Evolutionary conservation across 345 rosid genomes (phyloP).

Genomic region (Dimocarpus longan): DNA sequence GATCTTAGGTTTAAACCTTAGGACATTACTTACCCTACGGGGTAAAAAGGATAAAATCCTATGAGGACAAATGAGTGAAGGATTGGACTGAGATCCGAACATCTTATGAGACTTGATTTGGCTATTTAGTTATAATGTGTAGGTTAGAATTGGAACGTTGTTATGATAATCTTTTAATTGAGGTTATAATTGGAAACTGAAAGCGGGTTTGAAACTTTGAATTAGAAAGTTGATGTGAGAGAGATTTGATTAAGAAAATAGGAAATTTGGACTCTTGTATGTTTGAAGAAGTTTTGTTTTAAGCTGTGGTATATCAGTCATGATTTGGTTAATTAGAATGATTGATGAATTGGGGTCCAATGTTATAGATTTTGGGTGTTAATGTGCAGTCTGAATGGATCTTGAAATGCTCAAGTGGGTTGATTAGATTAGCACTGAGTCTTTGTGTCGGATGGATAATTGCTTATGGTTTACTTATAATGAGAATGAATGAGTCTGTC

Average conservation of each 20-base stretch:
- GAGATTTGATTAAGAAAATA: neutral
- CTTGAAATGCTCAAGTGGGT: conserved; percentile 3
- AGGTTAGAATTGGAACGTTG: too few species aligned
- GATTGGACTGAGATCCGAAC: too few species aligned
- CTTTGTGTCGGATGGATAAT: neutral
- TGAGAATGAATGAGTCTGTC: neutral
- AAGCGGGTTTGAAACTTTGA: neutral
- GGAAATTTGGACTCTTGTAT: neutral
- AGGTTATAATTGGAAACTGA: too few species aligned
- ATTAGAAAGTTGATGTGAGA: neutral
- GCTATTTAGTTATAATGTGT: too few species aligned
- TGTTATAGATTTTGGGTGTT: neutral
- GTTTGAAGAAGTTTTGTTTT: neutral
- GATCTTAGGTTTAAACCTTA: too few species aligned
- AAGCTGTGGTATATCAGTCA: neutral
- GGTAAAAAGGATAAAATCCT: too few species aligned
- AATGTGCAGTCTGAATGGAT: neutral
- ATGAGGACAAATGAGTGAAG: too few species aligned
- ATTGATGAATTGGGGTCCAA: neutral
- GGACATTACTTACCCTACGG: too few species aligned
- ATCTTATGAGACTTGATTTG: too few species aligned
- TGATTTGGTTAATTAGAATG: neutral
- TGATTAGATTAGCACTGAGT: neutral
- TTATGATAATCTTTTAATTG: too few species aligned
- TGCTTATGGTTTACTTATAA: neutral